Percentiles rank a stretch among this genome's conserved stretches.
phyloP scores from a whole-genome alignment of 305 asterid genomes.

The Vinca major region DNA sequence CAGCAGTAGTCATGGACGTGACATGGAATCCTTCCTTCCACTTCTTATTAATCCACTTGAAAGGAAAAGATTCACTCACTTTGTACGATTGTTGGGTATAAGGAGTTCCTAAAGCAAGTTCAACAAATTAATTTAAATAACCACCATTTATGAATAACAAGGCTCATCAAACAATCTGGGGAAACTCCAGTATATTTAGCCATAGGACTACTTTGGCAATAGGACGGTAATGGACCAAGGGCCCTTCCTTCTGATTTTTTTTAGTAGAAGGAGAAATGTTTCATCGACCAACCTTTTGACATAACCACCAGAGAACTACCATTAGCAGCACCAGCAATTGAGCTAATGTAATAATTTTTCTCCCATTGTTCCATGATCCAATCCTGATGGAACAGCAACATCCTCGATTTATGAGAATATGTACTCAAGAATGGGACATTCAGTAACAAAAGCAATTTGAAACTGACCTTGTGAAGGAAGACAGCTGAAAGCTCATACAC shows the following conservation, averaged over 20 bases:
- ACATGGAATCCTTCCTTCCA: slow-evolving; percentile 38
- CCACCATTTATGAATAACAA: background rate
- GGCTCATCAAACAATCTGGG: background rate
- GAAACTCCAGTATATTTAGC: background rate
- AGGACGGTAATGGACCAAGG: background rate
- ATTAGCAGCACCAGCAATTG: slow-evolving; percentile 94
- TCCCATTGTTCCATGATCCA: slow-evolving; percentile 99
- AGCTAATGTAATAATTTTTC: slow-evolving; percentile 86
- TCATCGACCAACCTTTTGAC: slow-evolving; percentile 73
- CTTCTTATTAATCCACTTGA: slow-evolving; percentile 35
- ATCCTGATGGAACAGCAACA: slow-evolving; percentile 44
- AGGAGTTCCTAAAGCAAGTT: slow-evolving; percentile 23
- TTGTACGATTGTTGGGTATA: slow-evolving; percentile 33
- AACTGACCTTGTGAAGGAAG: slow-evolving; percentile 82
- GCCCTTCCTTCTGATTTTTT: too few relatives aligned
- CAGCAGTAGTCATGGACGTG: slow-evolving; percentile 35
- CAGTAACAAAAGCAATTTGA: background rate
- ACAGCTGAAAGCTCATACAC: slow-evolving; percentile 89
- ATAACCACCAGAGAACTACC: slow-evolving; percentile 93
- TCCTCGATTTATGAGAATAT: slow-evolving; percentile 8
- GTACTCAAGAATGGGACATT: slow-evolving; percentile 7
- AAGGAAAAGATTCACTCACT: slow-evolving; percentile 33
- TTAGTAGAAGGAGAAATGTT: background rate
- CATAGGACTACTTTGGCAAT: background rate
- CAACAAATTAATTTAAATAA: background rate